Conservation (phyloP, 805 yeast genomes). For the Nakazawaea holstii region DNA sequence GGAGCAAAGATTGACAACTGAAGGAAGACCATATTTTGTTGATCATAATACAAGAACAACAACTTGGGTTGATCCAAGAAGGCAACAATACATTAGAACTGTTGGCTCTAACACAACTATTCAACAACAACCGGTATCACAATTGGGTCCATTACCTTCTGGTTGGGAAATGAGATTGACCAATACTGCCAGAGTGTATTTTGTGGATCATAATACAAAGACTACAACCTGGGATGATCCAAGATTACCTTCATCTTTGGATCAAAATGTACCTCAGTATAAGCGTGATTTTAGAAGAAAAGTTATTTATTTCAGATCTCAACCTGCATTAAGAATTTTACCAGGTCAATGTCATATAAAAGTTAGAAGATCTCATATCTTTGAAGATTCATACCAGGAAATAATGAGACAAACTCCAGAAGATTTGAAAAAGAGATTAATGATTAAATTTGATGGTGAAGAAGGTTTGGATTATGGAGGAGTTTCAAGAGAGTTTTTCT, state of each 20-base stretch:
- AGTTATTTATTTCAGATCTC: conserved; percentile 95
- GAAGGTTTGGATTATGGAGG: conserved; percentile 99
- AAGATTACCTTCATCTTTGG: conserved; percentile 92
- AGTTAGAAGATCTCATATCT: conserved; percentile 92
- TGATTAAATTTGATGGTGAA: conserved; percentile 99
- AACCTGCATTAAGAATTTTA: conserved; percentile 92
- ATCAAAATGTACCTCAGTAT: conserved; percentile 98
- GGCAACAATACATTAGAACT: conserved; percentile 96
- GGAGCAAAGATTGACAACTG: conserved; percentile 98
- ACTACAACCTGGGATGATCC: conserved; percentile 99
- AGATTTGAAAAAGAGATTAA: conserved; percentile 92
- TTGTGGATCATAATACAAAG: conserved; percentile 98
- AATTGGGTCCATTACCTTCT: conserved; percentile 94
- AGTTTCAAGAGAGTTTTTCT: conserved; percentile 96
- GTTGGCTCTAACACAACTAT: conserved; percentile 88
- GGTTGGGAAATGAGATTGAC: conserved; percentile 99
- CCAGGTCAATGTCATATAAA: conserved; percentile 99
- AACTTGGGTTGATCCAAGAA: conserved; percentile 99
- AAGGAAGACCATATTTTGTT: conserved; percentile 96
- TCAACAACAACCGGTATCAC: conserved; percentile 97
- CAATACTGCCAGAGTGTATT: conserved; percentile 96
- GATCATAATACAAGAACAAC: conserved; percentile 99
- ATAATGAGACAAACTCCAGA: conserved; percentile 98
- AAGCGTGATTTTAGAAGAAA: conserved; percentile 98
- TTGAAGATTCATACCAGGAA: conserved; percentile 97